Percentiles rank a stretch among this genome's conserved stretches.
Conservation (phyloP, 176 grass and related monocot species). For the Phoenix roebelenii region DNA sequence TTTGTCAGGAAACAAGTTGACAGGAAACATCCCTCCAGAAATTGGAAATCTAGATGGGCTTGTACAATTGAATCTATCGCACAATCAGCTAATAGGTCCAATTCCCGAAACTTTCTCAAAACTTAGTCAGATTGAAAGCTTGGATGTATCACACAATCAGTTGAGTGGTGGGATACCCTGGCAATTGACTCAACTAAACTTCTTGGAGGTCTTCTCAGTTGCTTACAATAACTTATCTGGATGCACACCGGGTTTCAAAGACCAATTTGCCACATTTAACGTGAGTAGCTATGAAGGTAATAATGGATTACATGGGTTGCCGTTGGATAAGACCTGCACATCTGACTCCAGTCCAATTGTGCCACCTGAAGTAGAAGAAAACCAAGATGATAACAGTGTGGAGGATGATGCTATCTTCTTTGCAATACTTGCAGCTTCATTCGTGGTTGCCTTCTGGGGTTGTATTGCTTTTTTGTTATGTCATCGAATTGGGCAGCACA, state of each 20-base stretch:
- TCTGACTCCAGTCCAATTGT: neutral
- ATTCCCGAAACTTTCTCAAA: constrained; percentile 14
- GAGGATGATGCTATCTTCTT: neutral
- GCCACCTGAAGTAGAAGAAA: neutral
- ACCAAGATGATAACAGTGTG: too few relatives aligned
- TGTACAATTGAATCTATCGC: too few relatives aligned
- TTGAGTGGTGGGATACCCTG: constrained; percentile 1
- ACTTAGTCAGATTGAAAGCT: constrained; percentile 10
- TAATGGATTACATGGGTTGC: neutral
- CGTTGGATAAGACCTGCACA: neutral
- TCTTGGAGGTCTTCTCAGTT: neutral
- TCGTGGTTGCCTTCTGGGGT: constrained; percentile 6
- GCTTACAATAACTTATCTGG: constrained; percentile 33
- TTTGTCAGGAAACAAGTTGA: too few relatives aligned
- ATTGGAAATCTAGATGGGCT: too few relatives aligned
- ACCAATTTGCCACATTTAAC: constrained; percentile 14
- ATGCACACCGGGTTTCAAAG: constrained; percentile 8
- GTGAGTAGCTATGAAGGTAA: constrained; percentile 15
- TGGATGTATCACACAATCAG: constrained; percentile 25
- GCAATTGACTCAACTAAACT: neutral
- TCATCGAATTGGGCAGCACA: neutral
- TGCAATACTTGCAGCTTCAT: neutral
- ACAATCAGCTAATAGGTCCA: neutral
- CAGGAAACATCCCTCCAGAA: too few relatives aligned
- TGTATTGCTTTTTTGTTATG: neutral